These are phyloP conservation scores for Naganishia friedmannii DNA, from an alignment of 768 basidiomycete species.

Conservation along the genomic window DNA sequence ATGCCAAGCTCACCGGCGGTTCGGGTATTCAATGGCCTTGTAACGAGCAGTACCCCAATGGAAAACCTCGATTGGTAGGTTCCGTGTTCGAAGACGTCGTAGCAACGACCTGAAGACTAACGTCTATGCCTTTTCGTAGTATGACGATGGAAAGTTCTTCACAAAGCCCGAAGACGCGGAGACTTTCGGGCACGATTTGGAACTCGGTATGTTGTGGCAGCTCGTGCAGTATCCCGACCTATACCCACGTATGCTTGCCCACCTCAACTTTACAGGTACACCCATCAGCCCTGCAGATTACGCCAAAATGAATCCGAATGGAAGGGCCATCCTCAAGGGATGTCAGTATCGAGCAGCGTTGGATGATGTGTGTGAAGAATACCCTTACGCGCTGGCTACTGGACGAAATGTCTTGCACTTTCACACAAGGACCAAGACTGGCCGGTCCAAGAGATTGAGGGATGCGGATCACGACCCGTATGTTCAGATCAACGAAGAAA, in stretches of 20 bases:
- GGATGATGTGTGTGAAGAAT: constrained; percentile 32
- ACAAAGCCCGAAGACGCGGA: constrained; percentile 32
- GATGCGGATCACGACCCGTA: constrained; percentile 35
- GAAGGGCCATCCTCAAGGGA: constrained; percentile 35
- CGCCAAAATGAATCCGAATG: constrained; percentile 35
- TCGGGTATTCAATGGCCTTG: constrained; percentile 40
- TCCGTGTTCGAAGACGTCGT: too few species aligned
- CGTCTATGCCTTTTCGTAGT: too few species aligned
- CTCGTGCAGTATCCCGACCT: too few species aligned
- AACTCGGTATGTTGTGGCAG: background rate
- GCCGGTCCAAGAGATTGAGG: constrained; percentile 32
- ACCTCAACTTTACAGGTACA: constrained; percentile 31
- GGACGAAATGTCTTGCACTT: constrained; percentile 34
- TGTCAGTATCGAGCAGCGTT: constrained; percentile 31
- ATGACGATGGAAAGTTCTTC: constrained; percentile 34
- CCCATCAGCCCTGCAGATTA: constrained; percentile 31
- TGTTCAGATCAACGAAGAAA: constrained; percentile 33
- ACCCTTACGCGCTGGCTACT: constrained; percentile 32
- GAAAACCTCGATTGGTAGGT: constrained; percentile 27
- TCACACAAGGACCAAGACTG: constrained; percentile 38
- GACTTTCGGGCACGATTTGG: constrained; percentile 32
- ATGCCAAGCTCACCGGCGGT: constrained; percentile 35
- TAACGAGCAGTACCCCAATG: constrained; percentile 32
- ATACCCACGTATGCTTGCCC: too few species aligned
- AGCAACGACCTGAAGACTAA: too few species aligned